Evolutionary conservation across 2,329 filamentous ascomycete genomes (phyloP), one percentile per base, ranked within the genome.

Genomic region (Alternaria burnsii): DNA sequence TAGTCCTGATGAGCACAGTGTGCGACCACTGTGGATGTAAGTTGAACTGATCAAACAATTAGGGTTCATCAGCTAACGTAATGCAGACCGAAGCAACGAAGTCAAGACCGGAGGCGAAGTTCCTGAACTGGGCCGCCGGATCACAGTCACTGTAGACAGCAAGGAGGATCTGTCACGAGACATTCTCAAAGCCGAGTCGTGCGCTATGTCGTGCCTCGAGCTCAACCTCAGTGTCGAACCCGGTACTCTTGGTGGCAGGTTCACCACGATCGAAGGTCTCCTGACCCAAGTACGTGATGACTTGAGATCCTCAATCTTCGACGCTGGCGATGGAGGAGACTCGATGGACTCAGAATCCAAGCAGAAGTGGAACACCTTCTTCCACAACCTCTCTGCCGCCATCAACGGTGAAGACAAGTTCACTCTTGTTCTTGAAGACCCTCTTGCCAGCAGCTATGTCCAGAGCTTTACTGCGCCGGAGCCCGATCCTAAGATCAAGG

Each of bases 41-140:
- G 76, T 75, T 36, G 22, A 47, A 12, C 18, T 24, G 12, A 24
- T 42, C 7, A n/a, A 52, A 30, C 18, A 16, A n/a, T 36, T 18
- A 28, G 12, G 11, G 18, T 18, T 14, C 43, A 32, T 52, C 30
- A 20, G 51, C 67, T 66, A 62, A 70, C 26, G n/a, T 26, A 5
- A 38, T 50, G 32, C 51, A 76, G 74, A 98, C 83, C 90, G 93
- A 64, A 95, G 91, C 70, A 98, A 97, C 79, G 95, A 99, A 78
- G 93, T 99, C 76, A 98, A 98, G 85, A 98, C 95, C 1, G 95
- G 95, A 66, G 95, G 95, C 55, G 94, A 91, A 72, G 90, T 99
- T 22, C 95, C 95, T 9, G 90, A 90, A 56, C 88, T 91, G 76
- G 95, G 95, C 62, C 91, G 91, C 78, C 90, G 89, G 68, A 96